phyloP scores from a whole-genome alignment of 257 asterid species.

The Echium plantagineum region DNA sequence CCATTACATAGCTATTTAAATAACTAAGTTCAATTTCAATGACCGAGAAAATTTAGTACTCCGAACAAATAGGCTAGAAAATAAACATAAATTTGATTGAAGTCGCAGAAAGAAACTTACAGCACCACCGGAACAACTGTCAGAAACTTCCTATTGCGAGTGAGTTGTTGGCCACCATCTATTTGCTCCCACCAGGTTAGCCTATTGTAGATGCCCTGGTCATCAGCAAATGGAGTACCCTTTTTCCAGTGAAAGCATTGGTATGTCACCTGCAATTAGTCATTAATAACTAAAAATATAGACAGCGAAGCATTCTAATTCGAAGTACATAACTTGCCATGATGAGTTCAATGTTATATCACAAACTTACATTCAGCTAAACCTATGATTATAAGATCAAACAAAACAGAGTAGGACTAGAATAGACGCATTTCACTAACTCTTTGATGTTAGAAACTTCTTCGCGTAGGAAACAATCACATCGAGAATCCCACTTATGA shows the following conservation, averaged over 20 bases:
- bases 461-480: no score
- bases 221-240: conserved; percentile 86
- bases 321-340: not conserved
- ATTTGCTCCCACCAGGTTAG: conserved; percentile 95
- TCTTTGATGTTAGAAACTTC: no score
- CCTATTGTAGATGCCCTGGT: conserved; percentile 82
- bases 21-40: no score
- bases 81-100: no score
- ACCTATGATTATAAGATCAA: no score
- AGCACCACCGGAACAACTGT: conserved; percentile 64
- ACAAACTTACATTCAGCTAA: no score
- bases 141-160: conserved; percentile 75
- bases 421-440: no score
- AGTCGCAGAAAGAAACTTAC: conserved; percentile 29
- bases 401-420: no score
- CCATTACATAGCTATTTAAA: no score
- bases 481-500: not conserved
- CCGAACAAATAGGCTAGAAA: no score
- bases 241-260: conserved; percentile 83
- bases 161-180: conserved; percentile 72
- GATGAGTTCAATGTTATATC: not conserved
- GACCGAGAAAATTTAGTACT: no score
- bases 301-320: conserved; percentile 5
- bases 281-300: not conserved
- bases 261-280: conserved; percentile 48